Percentiles rank a stretch among this genome's conserved stretches.
These are phyloP conservation scores for Malus asiatica DNA, from an alignment of 306 rosid genomes.

Conservation along the genomic window DNA sequence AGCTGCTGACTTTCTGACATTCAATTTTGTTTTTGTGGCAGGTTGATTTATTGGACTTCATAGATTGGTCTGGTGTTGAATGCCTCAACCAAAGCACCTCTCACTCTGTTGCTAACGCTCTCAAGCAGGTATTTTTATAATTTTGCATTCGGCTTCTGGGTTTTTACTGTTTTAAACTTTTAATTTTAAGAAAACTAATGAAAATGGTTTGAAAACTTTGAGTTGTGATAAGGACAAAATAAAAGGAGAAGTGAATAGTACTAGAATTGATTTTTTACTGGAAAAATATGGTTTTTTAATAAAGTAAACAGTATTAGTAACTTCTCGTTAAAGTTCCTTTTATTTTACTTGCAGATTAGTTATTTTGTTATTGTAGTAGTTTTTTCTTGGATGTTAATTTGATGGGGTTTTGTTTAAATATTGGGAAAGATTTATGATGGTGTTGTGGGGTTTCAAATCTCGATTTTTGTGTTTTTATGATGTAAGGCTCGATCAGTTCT, in stretches of 20 bases:
- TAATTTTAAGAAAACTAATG: no score
- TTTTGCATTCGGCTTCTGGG: neutral
- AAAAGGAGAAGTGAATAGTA: no score
- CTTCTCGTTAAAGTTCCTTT: no score
- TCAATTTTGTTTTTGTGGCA: slow-evolving; percentile 20
- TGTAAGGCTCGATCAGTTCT: neutral
- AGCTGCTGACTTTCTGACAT: slow-evolving; percentile 8
- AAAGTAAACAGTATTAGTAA: no score
- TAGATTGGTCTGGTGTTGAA: slow-evolving; percentile 87
- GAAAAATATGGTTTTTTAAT: no score
- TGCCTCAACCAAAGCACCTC: slow-evolving; percentile 84
- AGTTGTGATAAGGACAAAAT: no score
- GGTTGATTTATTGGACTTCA: slow-evolving; percentile 93
- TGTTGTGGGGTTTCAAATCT: neutral
- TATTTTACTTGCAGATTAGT: neutral
- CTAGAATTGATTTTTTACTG: no score
- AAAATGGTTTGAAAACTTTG: no score
- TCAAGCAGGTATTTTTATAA: slow-evolving; percentile 52
- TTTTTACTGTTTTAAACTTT: neutral
- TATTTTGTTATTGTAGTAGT: neutral
- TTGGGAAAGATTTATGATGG: neutral
- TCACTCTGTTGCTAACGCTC: slow-evolving; percentile 66
- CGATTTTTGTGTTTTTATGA: neutral
- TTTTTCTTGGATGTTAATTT: neutral
- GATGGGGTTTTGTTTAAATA: neutral